A percentile compares a stretch with the other conserved stretches of the same genome.
Conservation (phyloP, 805 yeast species). For the Teunomyces panamensis region DNA sequence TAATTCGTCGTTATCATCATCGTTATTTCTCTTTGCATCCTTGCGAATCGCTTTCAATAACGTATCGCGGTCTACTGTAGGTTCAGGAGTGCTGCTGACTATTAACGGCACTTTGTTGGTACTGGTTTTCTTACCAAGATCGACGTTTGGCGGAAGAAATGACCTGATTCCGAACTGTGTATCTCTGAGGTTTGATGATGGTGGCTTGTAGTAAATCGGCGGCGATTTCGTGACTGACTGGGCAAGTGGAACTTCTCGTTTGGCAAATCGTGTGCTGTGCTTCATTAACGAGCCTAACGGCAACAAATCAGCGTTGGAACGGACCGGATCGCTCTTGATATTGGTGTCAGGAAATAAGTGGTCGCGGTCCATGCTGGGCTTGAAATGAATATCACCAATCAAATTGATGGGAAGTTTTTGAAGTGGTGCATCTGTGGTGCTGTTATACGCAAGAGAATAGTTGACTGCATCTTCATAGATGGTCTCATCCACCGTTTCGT, state of each 20-base stretch:
- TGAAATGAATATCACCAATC: slow-evolving; percentile 8
- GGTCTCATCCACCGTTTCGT: slow-evolving; percentile 7
- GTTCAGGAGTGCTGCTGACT: slow-evolving; percentile 1
- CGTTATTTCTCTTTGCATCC: not conserved
- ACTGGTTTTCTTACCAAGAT: not conserved
- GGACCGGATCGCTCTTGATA: not conserved
- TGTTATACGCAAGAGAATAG: slow-evolving; percentile 6
- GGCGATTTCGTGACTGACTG: slow-evolving; percentile 7
- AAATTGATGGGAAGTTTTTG: slow-evolving; percentile 11
- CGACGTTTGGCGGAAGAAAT: slow-evolving; percentile 22
- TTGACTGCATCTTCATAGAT: slow-evolving; percentile 14
- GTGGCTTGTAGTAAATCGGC: slow-evolving; percentile 32
- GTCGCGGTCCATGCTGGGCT: slow-evolving; percentile 3
- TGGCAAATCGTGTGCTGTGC: not conserved
- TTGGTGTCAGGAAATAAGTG: slow-evolving; percentile 1
- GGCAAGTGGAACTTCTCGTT: not conserved
- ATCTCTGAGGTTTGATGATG: slow-evolving; percentile 22
- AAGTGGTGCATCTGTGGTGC: slow-evolving; percentile 2
- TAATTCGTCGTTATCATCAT: slow-evolving; percentile 6
- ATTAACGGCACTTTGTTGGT: slow-evolving; percentile 5
- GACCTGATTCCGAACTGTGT: slow-evolving; percentile 24
- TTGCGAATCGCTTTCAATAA: not conserved
- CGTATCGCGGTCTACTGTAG: not conserved
- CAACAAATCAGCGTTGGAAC: not conserved
- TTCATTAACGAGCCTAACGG: not conserved